These are phyloP conservation scores for Cordyceps fumosorosea DNA, from an alignment of 2,329 filamentous ascomycete species.

Conservation along the genomic window DNA sequence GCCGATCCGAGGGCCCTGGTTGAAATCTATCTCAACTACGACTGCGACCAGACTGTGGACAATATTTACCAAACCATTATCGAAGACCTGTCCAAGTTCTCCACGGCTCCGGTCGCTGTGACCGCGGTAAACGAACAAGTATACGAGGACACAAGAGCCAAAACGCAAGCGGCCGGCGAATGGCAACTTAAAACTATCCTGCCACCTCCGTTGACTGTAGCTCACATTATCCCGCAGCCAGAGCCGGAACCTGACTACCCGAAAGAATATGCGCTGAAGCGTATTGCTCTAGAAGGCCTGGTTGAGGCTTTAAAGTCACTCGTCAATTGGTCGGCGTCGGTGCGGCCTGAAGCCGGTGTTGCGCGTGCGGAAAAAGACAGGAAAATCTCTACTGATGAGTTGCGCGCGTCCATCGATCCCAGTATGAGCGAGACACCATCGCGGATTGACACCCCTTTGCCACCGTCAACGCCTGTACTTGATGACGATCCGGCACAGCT, in stretches of 20 bases:
- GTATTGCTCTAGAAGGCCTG: slow-evolving; percentile 78
- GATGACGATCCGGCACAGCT: slow-evolving; percentile 91
- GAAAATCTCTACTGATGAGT: slow-evolving; percentile 40
- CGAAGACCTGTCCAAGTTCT: slow-evolving; percentile 85
- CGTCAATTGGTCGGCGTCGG: slow-evolving; percentile 77
- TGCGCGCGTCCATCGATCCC: slow-evolving; percentile 63
- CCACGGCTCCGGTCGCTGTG: slow-evolving; percentile 69
- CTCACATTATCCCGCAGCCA: slow-evolving; percentile 57
- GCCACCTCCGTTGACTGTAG: slow-evolving; percentile 77
- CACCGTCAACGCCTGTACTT: slow-evolving; percentile 58
- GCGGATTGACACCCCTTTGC: slow-evolving; percentile 50
- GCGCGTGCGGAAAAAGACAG: slow-evolving; percentile 26
- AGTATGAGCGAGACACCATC: slow-evolving; percentile 50
- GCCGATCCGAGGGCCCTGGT: slow-evolving; percentile 83
- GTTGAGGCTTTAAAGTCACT: slow-evolving; percentile 85
- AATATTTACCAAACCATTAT: slow-evolving; percentile 96
- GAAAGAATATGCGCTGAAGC: slow-evolving; percentile 85
- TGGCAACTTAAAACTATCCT: slow-evolving; percentile 85
- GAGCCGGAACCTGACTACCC: slow-evolving; percentile 67
- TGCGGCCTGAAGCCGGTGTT: slow-evolving; percentile 48
- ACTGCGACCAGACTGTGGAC: slow-evolving; percentile 90
- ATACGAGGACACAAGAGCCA: slow-evolving; percentile 73
- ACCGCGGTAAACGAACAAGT: slow-evolving; percentile 73
- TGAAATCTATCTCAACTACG: slow-evolving; percentile 95
- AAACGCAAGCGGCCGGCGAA: slow-evolving; percentile 55